phyloP scores from a whole-genome alignment of 2,329 filamentous ascomycete genomes.

The Cordyceps militaris region DNA sequence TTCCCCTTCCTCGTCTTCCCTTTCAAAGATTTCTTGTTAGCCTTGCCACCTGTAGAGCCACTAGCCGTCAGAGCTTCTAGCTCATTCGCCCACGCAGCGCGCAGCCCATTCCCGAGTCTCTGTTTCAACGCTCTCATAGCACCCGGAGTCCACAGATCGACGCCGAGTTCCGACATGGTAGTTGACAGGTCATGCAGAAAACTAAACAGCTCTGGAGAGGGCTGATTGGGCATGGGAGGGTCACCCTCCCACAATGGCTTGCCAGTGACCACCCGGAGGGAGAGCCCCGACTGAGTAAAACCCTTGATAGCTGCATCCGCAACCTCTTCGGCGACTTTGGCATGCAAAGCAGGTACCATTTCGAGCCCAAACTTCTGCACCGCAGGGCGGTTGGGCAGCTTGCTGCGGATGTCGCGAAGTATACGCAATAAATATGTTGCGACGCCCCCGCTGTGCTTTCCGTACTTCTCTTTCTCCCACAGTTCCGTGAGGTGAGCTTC shows the following conservation, averaged over 20 bases:
- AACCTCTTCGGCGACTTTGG: slow-evolving; percentile 49
- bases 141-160: slow-evolving; percentile 72
- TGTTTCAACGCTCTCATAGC: slow-evolving; percentile 59
- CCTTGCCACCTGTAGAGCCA: slow-evolving; percentile 14
- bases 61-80: slow-evolving; percentile 26
- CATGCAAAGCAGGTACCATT: slow-evolving; percentile 58
- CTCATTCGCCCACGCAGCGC: slow-evolving; percentile 38
- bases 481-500: slow-evolving; percentile 46
- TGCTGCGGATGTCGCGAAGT: slow-evolving; percentile 64
- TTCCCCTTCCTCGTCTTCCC: slow-evolving; percentile 15
- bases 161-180: slow-evolving; percentile 62
- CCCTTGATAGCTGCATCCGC: slow-evolving; percentile 41
- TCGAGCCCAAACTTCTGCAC: slow-evolving; percentile 51
- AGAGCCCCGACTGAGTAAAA: slow-evolving; percentile 35
- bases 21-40: slow-evolving; percentile 1
- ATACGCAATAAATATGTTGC: slow-evolving; percentile 65
- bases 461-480: slow-evolving; percentile 40
- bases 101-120: slow-evolving; percentile 44
- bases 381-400: slow-evolving; percentile 48
- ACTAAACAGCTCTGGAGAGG: slow-evolving; percentile 66
- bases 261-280: slow-evolving; percentile 46
- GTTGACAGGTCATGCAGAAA: slow-evolving; percentile 59
- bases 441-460: slow-evolving; percentile 42
- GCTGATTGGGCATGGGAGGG: slow-evolving; percentile 68
- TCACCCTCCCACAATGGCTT: slow-evolving; percentile 74